A percentile compares a stretch with the other conserved stretches of the same genome.
Evolutionary conservation across 306 rosid genomes (phyloP).

Genomic region (Lablab purpureus): DNA sequence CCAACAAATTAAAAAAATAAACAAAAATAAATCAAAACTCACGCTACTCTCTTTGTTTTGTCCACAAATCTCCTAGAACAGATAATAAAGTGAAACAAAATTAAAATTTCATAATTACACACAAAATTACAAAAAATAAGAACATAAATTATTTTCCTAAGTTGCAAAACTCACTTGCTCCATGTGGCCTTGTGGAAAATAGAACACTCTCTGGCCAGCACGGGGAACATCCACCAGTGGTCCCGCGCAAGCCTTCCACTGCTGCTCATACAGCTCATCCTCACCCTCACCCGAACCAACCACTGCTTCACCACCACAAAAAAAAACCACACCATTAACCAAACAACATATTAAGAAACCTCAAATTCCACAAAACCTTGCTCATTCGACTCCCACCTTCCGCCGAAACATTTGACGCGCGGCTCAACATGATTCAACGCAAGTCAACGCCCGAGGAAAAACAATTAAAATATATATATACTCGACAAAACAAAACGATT

Average conservation of each 20-base stretch:
- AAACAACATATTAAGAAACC: not conserved
- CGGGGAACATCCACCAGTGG: conserved; percentile 89
- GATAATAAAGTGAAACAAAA: not conserved
- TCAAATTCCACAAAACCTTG: not conserved
- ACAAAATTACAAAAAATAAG: not conserved
- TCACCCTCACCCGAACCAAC: conserved; percentile 53
- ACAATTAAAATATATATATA: not conserved
- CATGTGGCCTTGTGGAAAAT: conserved; percentile 97
- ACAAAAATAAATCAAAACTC: not conserved
- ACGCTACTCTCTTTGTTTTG: not conserved
- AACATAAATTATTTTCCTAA: not conserved
- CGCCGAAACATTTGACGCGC: conserved; percentile 56
- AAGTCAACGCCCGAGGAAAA: conserved; percentile 43
- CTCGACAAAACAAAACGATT: too few species aligned
- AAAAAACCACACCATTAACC: not conserved
- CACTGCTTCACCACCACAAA: conserved; percentile 13
- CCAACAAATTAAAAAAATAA: not conserved
- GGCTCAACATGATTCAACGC: conserved; percentile 71
- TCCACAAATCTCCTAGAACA: conserved; percentile 16
- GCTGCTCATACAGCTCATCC: conserved; percentile 69
- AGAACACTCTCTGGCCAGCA: conserved; percentile 67
- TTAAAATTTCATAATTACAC: not conserved
- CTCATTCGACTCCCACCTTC: conserved; percentile 60
- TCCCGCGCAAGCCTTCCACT: conserved; percentile 89
- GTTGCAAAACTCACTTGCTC: conserved; percentile 69